Evolutionary conservation across 257 asterid species (phyloP).

Genomic region (Solanum okadae): DNA sequence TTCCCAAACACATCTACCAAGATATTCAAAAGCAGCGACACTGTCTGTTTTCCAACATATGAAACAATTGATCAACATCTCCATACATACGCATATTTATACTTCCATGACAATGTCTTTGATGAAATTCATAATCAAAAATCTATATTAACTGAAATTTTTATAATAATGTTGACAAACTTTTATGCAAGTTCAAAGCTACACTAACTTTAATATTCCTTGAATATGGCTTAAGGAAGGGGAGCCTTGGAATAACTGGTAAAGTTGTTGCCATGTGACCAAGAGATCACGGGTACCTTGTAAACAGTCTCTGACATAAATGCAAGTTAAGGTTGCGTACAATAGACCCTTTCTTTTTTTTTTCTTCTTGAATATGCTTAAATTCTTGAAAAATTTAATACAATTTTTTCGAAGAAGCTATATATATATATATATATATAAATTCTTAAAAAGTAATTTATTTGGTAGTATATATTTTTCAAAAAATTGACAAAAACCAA

Average conservation of each 20-base stretch:
- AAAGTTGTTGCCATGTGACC: background rate
- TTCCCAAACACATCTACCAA: conserved; percentile 92
- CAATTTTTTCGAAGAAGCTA: no score
- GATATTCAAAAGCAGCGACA: conserved; percentile 55
- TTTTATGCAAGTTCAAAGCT: background rate
- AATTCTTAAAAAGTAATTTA: no score
- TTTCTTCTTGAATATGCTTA: no score
- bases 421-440: no score
- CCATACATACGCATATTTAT: background rate
- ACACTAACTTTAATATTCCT: background rate
- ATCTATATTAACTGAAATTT: background rate
- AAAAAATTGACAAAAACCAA: no score
- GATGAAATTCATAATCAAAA: background rate
- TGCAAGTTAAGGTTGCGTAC: background rate
- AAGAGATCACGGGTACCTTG: background rate
- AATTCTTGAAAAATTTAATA: no score
- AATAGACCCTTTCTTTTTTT: background rate
- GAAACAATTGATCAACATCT: background rate
- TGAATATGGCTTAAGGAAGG: background rate
- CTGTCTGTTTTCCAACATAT: conserved; percentile 27
- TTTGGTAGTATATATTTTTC: no score
- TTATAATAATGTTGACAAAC: background rate
- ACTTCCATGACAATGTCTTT: background rate
- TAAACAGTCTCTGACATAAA: background rate
- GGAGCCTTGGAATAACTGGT: background rate